Evolutionary conservation across 305 asterid species (phyloP).

Genomic region (Fraxinus sp.): DNA sequence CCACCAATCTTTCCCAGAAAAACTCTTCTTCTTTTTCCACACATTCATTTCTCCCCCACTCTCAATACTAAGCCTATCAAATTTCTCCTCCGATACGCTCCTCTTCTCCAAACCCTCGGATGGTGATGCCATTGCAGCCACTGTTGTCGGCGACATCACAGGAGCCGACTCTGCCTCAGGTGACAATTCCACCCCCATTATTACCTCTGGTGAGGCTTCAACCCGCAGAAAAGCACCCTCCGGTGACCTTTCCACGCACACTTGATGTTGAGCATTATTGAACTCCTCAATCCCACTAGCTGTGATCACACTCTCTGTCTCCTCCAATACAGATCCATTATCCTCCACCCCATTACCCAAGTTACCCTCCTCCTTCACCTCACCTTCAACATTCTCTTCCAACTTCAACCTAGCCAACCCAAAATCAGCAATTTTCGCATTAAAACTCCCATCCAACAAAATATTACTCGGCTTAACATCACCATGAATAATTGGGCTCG

Average conservation of each 20-base stretch:
- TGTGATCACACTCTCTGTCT: conserved; percentile 77
- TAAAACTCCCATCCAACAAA: conserved; percentile 57
- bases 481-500: conserved; percentile 77
- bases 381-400: conserved; percentile 59
- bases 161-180: conserved; percentile 47
- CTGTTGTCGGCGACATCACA: conserved; percentile 57
- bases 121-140: conserved; percentile 71
- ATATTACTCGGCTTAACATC: conserved; percentile 93
- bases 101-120: conserved; percentile 55
- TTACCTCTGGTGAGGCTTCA: conserved; percentile 61
- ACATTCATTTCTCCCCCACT: conserved; percentile 54
- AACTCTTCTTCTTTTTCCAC: conserved; percentile 61
- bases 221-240: conserved; percentile 59
- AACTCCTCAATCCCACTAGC: conserved; percentile 51
- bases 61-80: conserved; percentile 53
- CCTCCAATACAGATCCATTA: conserved; percentile 69
- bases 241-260: conserved; percentile 57
- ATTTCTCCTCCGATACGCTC: conserved; percentile 60
- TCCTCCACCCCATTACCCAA: conserved; percentile 48
- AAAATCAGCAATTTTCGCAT: conserved; percentile 86
- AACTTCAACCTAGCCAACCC: conserved; percentile 87
- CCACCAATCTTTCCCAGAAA: conserved; percentile 92
- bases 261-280: conserved; percentile 20
- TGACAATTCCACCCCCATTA: conserved; percentile 44
- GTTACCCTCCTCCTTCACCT: conserved; percentile 47